Evolutionary conservation across 2,329 filamentous ascomycete genomes (phyloP).

Genomic region (Plenodomus tracheiphilus): DNA sequence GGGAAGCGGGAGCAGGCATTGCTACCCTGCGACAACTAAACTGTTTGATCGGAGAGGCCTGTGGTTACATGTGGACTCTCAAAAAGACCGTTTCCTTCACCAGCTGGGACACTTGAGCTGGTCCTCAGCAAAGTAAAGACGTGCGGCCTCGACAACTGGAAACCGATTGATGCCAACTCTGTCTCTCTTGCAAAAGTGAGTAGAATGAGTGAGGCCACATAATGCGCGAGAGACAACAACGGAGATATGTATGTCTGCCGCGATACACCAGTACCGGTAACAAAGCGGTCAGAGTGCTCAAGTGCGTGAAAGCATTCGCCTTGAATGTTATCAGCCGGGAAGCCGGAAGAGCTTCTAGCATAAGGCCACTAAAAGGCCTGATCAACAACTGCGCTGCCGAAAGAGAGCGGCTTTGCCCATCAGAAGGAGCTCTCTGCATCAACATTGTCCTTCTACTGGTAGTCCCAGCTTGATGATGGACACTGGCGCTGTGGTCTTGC

Average conservation of each 20-base stretch:
- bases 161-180: too few species aligned
- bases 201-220: too few species aligned
- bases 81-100: too few species aligned
- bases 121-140: too few species aligned
- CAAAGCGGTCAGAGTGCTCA: background rate
- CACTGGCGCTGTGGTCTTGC: too few species aligned
- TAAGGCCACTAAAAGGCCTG: background rate
- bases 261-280: background rate
- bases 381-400: background rate
- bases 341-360: background rate
- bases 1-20: too few species aligned
- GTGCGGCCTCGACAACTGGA: too few species aligned
- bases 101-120: too few species aligned
- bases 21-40: too few species aligned
- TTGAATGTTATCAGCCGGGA: background rate
- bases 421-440: background rate
- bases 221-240: background rate
- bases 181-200: too few species aligned
- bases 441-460: background rate
- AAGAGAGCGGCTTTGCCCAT: background rate
- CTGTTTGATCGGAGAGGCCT: too few species aligned
- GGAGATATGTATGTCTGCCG: background rate
- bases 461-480: background rate
- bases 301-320: background rate
- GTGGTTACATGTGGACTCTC: too few species aligned